Conservation (phyloP, 2,329 filamentous ascomycete genomes). For the Xylariaceae sp. region DNA sequence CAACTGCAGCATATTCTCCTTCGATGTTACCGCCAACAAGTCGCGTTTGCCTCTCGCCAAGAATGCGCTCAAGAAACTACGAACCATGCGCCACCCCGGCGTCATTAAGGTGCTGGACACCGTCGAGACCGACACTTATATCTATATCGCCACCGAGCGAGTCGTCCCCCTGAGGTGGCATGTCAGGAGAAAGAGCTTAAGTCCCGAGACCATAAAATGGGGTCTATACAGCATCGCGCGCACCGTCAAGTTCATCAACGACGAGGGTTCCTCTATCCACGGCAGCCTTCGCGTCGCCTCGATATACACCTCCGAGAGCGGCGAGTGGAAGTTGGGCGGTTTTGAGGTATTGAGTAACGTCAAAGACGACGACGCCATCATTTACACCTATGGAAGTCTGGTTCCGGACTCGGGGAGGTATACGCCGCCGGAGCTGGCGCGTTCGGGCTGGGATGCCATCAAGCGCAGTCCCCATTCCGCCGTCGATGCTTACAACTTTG, state of each 20-base stretch:
- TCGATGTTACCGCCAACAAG: constrained; percentile 82
- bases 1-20: constrained; percentile 94
- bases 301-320: constrained; percentile 91
- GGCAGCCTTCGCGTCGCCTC: constrained; percentile 84
- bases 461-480: constrained; percentile 81
- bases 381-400: constrained; percentile 89
- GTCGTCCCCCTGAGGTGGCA: constrained; percentile 88
- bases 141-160: constrained; percentile 94
- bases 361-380: constrained; percentile 92
- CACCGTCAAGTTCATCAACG: constrained; percentile 94
- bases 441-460: constrained; percentile 87
- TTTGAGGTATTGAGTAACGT: constrained; percentile 93
- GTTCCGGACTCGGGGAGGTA: constrained; percentile 85
- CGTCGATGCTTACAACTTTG: constrained; percentile 86
- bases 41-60: constrained; percentile 82
- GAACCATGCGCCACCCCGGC: constrained; percentile 90
- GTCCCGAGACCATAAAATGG: constrained; percentile 95
- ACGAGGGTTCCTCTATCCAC: constrained; percentile 89
- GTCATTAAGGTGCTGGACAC: constrained; percentile 94
- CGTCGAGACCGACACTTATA: constrained; percentile 93
- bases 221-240: constrained; percentile 85
- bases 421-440: constrained; percentile 82
- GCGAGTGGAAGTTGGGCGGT: constrained; percentile 95
- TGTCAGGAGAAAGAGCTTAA: constrained; percentile 83
- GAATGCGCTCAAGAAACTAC: constrained; percentile 91